Conservation (phyloP, 2,329 filamentous ascomycete species). For the Davidsoniella australis region DNA sequence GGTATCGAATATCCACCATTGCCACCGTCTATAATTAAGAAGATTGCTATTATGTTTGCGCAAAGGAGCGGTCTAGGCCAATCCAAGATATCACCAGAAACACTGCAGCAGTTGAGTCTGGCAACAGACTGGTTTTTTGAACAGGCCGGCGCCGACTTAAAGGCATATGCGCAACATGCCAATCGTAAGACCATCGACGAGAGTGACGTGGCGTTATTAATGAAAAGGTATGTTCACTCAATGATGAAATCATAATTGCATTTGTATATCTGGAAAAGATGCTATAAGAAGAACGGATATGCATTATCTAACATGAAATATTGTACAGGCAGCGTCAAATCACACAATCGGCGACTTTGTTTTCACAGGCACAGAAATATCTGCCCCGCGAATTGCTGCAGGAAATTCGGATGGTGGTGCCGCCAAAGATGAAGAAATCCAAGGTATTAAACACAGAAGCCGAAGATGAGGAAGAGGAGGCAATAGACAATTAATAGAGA, state of each 20-base stretch:
- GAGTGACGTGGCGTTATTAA: conserved; percentile 62
- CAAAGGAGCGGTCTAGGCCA: conserved; percentile 48
- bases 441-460: conserved; percentile 22
- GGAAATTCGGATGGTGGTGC: conserved; percentile 56
- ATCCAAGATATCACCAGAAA: conserved; percentile 54
- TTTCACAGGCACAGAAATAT: conserved; percentile 70
- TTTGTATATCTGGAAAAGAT: conserved; percentile 11
- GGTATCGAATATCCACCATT: conserved; percentile 63
- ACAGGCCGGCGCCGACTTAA: conserved; percentile 64
- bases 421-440: conserved; percentile 31
- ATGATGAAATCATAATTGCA: conserved; percentile 11
- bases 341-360: conserved; percentile 53
- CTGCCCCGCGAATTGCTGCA: conserved; percentile 70
- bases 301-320: conserved; percentile 17
- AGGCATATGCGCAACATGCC: conserved; percentile 64
- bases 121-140: conserved; percentile 88
- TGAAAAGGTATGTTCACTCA: conserved; percentile 51
- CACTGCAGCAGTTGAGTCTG: conserved; percentile 56
- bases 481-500: conserved; percentile 18
- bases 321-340: conserved; percentile 57
- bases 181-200: conserved; percentile 75
- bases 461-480: conserved; percentile 21
- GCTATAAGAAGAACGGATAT: background rate
- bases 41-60: conserved; percentile 53
- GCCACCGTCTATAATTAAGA: conserved; percentile 56